These are phyloP conservation scores for Cucumis hystrix DNA, from an alignment of 306 rosid species.

Conservation along the genomic window DNA sequence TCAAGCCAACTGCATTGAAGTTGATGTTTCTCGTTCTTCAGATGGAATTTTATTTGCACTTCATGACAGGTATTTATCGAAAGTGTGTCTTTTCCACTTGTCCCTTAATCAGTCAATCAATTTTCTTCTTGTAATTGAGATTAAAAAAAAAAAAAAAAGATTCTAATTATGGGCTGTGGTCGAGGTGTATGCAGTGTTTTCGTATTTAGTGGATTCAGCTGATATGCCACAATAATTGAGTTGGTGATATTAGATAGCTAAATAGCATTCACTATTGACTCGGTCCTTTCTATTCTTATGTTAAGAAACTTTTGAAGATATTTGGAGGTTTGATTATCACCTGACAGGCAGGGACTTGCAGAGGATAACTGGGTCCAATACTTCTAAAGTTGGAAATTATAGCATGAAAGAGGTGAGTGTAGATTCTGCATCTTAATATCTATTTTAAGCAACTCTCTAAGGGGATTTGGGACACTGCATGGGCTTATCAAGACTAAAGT, in stretches of 20 bases:
- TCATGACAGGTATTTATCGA: slow-evolving; percentile 57
- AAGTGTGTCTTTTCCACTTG: not conserved
- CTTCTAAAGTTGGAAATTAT: slow-evolving; percentile 54
- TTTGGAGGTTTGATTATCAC: slow-evolving; percentile 42
- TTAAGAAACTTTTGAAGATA: slow-evolving; percentile 9
- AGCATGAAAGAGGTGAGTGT: slow-evolving; percentile 43
- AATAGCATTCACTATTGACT: not conserved
- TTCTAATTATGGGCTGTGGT: not conserved
- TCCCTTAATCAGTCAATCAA: not conserved
- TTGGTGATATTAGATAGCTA: not conserved
- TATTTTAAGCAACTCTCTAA: not conserved
- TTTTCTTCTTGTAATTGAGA: not conserved
- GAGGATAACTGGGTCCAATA: slow-evolving; percentile 44
- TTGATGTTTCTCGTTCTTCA: slow-evolving; percentile 81
- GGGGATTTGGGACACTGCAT: not conserved
- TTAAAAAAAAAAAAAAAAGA: not conserved
- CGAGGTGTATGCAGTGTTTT: not conserved
- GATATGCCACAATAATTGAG: not conserved
- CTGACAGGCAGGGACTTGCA: slow-evolving; percentile 98
- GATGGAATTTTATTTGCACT: slow-evolving; percentile 80
- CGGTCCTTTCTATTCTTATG: not conserved
- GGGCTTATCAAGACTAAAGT: not conserved
- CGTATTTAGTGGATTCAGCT: not conserved
- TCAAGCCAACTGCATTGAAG: slow-evolving; percentile 73
- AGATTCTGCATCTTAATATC: not conserved